Base-by-base conservation (phyloP, 1,139 yeast species). In the Lodderomyces pseudojiufengensis region DNA sequence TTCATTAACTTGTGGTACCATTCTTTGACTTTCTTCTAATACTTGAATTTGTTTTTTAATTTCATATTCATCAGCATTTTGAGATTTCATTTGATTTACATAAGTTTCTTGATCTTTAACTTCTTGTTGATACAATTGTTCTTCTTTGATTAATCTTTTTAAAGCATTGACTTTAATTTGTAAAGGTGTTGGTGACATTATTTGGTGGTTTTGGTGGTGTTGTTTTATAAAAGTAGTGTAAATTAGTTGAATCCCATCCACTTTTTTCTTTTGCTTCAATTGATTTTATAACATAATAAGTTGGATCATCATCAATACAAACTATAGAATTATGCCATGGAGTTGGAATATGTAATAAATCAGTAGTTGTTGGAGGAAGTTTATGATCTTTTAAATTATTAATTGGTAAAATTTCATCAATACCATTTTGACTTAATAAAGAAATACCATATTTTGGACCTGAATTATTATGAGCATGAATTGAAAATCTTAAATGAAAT, bases 121-220 rank as follows among this genome's bases (percentile, higher is more conserved):
- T 52, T 88, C 96, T 41, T 73, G 67, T 34, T 71, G 63, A 55
- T 87, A 88, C 29, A 79, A 65, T 11, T 54, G 54, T 47, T 82
- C 80, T 54, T 88, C 97, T 49, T 86, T 86, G 37, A 83, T 51
- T 27, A 90, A 69, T 43, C 96, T 71, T 45, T 75, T 74, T 36
- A 88, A 67, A 3, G 96, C 94, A 45, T 76, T 78, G 34, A 76
- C 70, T 52, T 87, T 87, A 59, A 88, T 86, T 49, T 84, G 85
- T 37, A 85, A 59, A 44, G 74, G 80, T 2, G 88, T 67, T 31
- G 95, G 95, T 35, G 32, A 13, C 12, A 16, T 8, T 15, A 25
- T 25, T 25, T 9, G 22, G 12, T 4, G 11, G 23, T 46, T 29
- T 28, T 13, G 9, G 22, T 4, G n/a, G 28, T 14, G 14, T 31